Conservation (phyloP, 163 green algal genomes). For the Trebouxiophyceae sp. region DNA sequence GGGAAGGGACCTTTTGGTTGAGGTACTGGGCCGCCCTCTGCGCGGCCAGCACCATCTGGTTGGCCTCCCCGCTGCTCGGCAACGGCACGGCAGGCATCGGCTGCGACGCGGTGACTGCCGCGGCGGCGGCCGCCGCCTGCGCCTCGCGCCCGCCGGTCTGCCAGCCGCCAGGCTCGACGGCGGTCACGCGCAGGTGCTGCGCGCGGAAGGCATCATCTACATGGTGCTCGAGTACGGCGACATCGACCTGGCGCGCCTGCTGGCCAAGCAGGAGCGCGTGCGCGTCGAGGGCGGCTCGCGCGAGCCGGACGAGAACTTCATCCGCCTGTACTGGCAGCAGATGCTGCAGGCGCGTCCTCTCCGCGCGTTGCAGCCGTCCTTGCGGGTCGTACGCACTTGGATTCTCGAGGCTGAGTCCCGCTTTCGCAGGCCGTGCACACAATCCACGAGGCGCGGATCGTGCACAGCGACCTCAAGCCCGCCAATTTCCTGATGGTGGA, state of each 20-base stretch:
- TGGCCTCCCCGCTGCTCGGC: no score
- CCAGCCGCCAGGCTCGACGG: no score
- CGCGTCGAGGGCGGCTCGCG: slow-evolving; percentile 20
- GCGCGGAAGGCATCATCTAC: slow-evolving; percentile 41
- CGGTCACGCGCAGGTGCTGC: slow-evolving; percentile 21
- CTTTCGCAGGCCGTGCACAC: slow-evolving; percentile 69
- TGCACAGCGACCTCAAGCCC: slow-evolving; percentile 90
- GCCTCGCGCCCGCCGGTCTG: no score
- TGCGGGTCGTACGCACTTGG: no score
- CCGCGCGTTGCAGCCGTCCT: no score
- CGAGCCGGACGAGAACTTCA: slow-evolving; percentile 79
- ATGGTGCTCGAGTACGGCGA: slow-evolving; percentile 84
- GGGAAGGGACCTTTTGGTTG: no score
- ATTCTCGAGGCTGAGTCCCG: no score
- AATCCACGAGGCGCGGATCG: slow-evolving; percentile 82
- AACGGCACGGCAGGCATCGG: no score
- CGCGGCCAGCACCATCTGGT: no score
- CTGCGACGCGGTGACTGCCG: no score
- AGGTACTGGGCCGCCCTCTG: no score
- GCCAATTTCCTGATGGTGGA: slow-evolving; percentile 92
- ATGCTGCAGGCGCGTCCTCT: slow-evolving; percentile 90
- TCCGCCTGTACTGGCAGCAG: slow-evolving; percentile 93
- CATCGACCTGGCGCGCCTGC: slow-evolving; percentile 89
- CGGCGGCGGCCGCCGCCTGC: no score
- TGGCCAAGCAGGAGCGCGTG: slow-evolving; percentile 56